Evolutionary conservation across 768 basidiomycete genomes (phyloP).

Genomic region (Amanita polypyramis): DNA sequence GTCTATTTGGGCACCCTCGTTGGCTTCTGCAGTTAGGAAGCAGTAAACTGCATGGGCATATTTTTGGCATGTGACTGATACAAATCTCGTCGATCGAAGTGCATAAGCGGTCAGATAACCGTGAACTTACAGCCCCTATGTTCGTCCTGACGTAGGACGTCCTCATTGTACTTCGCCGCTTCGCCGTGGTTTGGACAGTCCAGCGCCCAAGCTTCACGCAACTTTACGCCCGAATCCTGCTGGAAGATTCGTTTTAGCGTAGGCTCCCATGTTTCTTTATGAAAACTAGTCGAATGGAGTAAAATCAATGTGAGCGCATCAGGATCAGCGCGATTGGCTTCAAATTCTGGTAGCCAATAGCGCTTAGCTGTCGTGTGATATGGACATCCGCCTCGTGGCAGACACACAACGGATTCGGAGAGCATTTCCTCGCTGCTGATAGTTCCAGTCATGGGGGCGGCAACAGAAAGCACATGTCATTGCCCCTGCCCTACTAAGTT

Average conservation of each 20-base stretch:
- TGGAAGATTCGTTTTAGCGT: constrained; percentile 38
- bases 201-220: constrained; percentile 55
- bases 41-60: constrained; percentile 50
- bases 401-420: constrained; percentile 17
- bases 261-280: constrained; percentile 69
- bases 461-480: no score
- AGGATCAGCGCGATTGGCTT: constrained; percentile 23
- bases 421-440: no score
- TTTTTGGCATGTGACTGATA: constrained; percentile 50
- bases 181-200: constrained; percentile 70
- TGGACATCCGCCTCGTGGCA: constrained; percentile 32
- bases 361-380: constrained; percentile 47
- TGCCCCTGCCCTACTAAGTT: no score
- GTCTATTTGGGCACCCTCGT: constrained; percentile 29
- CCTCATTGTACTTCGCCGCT: constrained; percentile 43
- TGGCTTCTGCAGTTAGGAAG: constrained; percentile 36
- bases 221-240: constrained; percentile 17
- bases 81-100: constrained; percentile 5
- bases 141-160: constrained; percentile 29
- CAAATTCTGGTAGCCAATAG: constrained; percentile 34
- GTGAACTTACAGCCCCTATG: constrained; percentile 34
- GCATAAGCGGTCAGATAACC: not conserved
- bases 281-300: constrained; percentile 65
- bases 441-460: no score
- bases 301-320: constrained; percentile 46